Percentiles rank a stretch among this genome's conserved stretches.
Conservation (phyloP, 2,329 filamentous ascomycete species). For the Calonectria honghensis region DNA sequence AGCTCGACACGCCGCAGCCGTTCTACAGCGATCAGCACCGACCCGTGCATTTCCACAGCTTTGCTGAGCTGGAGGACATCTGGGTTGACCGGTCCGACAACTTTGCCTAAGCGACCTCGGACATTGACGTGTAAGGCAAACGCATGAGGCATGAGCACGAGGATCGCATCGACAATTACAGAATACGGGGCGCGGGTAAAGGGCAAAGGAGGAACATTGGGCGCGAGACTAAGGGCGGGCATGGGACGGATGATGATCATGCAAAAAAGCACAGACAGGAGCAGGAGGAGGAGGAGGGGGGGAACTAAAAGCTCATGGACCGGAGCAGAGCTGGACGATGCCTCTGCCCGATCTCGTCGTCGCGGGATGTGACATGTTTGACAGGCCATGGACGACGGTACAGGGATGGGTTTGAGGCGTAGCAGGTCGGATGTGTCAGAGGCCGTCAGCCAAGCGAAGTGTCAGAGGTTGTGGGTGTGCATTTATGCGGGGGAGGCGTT, state of each 20-base stretch:
- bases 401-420: slow-evolving; percentile 37
- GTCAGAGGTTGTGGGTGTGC: slow-evolving; percentile 34
- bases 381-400: slow-evolving; percentile 19
- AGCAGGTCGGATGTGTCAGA: slow-evolving; percentile 33
- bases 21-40: slow-evolving; percentile 97
- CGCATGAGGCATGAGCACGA: slow-evolving; percentile 36
- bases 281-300: slow-evolving; percentile 32
- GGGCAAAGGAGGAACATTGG: slow-evolving; percentile 22
- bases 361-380: slow-evolving; percentile 38
- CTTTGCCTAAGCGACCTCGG: slow-evolving; percentile 80
- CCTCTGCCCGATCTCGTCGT: slow-evolving; percentile 40
- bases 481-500: slow-evolving; percentile 51
- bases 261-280: slow-evolving; percentile 46
- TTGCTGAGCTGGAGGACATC: slow-evolving; percentile 96
- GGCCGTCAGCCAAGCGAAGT: slow-evolving; percentile 31
- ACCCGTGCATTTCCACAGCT: slow-evolving; percentile 96
- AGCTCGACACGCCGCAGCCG: slow-evolving; percentile 90
- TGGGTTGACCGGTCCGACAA: slow-evolving; percentile 96
- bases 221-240: slow-evolving; percentile 39
- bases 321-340: slow-evolving; percentile 38
- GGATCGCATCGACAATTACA: slow-evolving; percentile 23
- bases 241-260: slow-evolving; percentile 39
- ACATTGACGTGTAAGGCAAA: slow-evolving; percentile 13
- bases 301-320: slow-evolving; percentile 33
- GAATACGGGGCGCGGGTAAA: slow-evolving; percentile 28